Evolutionary conservation across 257 asterid species (phyloP), one percentile per base, ranked within the genome.

Genomic region (Solanum pennellii): DNA sequence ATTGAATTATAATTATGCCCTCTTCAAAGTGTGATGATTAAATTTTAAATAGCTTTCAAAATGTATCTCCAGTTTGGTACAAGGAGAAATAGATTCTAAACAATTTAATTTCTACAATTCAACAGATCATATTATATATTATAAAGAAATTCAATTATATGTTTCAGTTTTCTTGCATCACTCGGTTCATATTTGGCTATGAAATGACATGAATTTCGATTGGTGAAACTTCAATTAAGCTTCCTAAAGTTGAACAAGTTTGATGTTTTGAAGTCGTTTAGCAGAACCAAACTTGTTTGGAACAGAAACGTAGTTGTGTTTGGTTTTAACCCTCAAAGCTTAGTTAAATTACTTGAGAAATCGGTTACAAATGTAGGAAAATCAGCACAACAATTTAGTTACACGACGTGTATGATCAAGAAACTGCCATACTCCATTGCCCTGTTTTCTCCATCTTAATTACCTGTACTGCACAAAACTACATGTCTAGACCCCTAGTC

Each of bases 381-480:
- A 45, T 80, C 11, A 14, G 13, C 84, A 80, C 66, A 80, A 29
- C 42, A 47, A 47, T 9, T 47, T 80, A 47, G 84, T 15, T 42
- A 80, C 68, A 47, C 42, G 15, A 45, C 84, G 47, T 80, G 68
- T 80, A 47, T 27, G 68, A 80, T 80, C 85, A 80, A 20, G 42
- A 45, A 49, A 80, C 44, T 41, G 59, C 9, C 59, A 39, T 75
- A 75, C 59, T 9, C 65, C 68, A 80, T 47, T 29, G 41, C 33
- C 84, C 72, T 71, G 37, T 71, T 83, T 83, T 83, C 77, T 83
- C 82, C 82, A 60, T 71, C 85, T 83, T 14, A 86, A 76, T 88
- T 44, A 85, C 62, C 88, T 88, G 77, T 88, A 86, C 88, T 77
- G 27, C 86, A 52, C 85, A 76, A 65, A 18, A 69, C 39, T 39